These are phyloP conservation scores for Ceratocystiopsis minuta DNA, from an alignment of 2,329 filamentous ascomycete species.

Conservation along the genomic window DNA sequence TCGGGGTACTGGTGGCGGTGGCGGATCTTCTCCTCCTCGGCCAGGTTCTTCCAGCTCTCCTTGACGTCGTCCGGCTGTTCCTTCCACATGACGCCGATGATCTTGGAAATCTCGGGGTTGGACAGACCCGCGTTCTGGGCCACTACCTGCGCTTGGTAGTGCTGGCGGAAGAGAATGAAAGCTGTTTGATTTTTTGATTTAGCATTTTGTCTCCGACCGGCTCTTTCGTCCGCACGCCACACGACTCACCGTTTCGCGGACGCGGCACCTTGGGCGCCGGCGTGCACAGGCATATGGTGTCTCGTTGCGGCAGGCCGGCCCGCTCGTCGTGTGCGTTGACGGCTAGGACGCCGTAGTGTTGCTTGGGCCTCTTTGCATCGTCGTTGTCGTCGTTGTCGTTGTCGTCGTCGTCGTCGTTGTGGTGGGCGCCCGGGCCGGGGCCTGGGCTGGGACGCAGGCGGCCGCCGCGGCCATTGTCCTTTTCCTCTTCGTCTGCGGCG, in stretches of 20 bases:
- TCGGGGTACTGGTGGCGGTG: constrained; percentile 83
- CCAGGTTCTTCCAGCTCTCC: constrained; percentile 71
- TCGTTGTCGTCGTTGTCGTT: constrained; percentile 4
- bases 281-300: constrained; percentile 37
- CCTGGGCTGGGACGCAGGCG: background rate
- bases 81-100: constrained; percentile 87
- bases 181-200: constrained; percentile 34
- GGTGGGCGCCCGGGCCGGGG: constrained; percentile 2
- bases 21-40: constrained; percentile 80
- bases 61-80: constrained; percentile 57
- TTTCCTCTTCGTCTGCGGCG: constrained; percentile 6
- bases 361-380: background rate
- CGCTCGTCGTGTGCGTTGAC: background rate
- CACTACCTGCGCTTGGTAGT: constrained; percentile 70
- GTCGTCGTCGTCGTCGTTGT: constrained; percentile 6
- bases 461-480: too few species aligned
- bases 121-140: constrained; percentile 71
- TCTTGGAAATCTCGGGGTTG: constrained; percentile 93
- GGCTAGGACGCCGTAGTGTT: background rate
- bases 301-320: constrained; percentile 10
- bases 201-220: background rate
- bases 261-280: constrained; percentile 39
- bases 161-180: constrained; percentile 93
- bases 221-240: background rate
- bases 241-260: constrained; percentile 34